These are phyloP conservation scores for Casuarina glauca DNA, from an alignment of 306 rosid genomes.

Conservation along the genomic window DNA sequence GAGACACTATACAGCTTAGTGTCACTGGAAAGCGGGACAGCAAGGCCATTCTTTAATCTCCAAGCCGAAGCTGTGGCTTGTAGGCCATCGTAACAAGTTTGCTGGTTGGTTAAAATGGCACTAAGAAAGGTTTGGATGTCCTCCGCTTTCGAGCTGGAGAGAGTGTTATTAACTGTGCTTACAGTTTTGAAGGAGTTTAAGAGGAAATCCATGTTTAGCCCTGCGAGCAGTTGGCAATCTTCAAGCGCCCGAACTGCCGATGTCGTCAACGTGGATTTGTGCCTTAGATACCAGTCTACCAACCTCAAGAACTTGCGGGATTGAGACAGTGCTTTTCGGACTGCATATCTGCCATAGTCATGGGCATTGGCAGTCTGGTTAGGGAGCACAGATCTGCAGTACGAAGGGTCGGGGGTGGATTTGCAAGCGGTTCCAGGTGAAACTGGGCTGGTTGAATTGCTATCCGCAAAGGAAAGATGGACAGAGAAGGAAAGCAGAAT, in stretches of 20 bases:
- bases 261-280: conserved; percentile 38
- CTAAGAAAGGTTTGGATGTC: conserved; percentile 64
- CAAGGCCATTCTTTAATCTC: conserved; percentile 57
- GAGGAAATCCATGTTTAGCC: conserved; percentile 65
- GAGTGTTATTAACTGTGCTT: conserved; percentile 31
- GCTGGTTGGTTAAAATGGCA: conserved; percentile 73
- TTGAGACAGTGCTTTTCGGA: conserved; percentile 62
- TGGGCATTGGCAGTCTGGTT: conserved; percentile 53
- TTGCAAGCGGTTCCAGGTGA: conserved; percentile 52
- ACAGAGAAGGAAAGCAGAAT: conserved; percentile 23
- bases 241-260: conserved; percentile 62
- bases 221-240: conserved; percentile 63
- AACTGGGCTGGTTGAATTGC: conserved; percentile 30
- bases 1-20: conserved; percentile 82
- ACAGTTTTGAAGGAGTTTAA: conserved; percentile 49
- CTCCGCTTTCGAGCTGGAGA: conserved; percentile 57
- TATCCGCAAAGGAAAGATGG: conserved; percentile 26
- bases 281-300: conserved; percentile 42
- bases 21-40: conserved; percentile 62
- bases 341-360: conserved; percentile 59
- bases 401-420: conserved; percentile 71
- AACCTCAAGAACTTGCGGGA: conserved; percentile 48
- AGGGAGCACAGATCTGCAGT: conserved; percentile 68
- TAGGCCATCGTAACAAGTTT: conserved; percentile 80
- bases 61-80: conserved; percentile 67